A percentile compares a stretch with the other conserved stretches of the same genome.
Conservation (phyloP, 1,139 yeast genomes). For the Geotrichum klebahnii region DNA sequence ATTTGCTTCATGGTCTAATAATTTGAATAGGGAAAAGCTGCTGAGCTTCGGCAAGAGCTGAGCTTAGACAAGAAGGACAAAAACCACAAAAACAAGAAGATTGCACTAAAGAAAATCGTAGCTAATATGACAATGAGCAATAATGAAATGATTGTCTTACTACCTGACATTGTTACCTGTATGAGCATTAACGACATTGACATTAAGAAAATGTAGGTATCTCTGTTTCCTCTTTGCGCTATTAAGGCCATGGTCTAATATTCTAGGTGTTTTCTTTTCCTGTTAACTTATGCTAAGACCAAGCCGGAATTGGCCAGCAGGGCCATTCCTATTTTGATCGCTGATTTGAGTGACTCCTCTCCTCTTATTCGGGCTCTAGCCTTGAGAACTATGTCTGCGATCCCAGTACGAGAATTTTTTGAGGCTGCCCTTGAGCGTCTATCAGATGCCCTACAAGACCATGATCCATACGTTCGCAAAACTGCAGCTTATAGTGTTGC, state of each 20-base stretch:
- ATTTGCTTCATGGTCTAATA: background rate
- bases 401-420: constrained; percentile 53
- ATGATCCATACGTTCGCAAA: constrained; percentile 60
- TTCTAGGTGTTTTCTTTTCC: constrained; percentile 44
- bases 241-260: background rate
- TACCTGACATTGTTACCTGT: constrained; percentile 62
- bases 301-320: constrained; percentile 54
- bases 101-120: constrained; percentile 67
- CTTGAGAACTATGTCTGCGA: constrained; percentile 58
- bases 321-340: constrained; percentile 54
- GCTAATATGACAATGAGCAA: constrained; percentile 84
- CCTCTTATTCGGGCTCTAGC: constrained; percentile 52
- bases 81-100: constrained; percentile 47
- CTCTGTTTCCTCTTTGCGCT: constrained; percentile 27
- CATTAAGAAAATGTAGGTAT: constrained; percentile 54
- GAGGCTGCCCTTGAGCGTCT: constrained; percentile 45
- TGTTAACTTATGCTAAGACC: constrained; percentile 57
- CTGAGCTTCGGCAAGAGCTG: constrained; percentile 55
- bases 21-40: constrained; percentile 41
- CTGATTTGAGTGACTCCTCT: constrained; percentile 48
- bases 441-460: constrained; percentile 45
- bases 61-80: constrained; percentile 53
- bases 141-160: constrained; percentile 62
- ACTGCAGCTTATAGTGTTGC: constrained; percentile 70
- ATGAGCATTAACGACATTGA: constrained; percentile 66